phyloP scores from a whole-genome alignment of 495 filamentous ascomycete genomes.

The Penicillium paxilli region DNA sequence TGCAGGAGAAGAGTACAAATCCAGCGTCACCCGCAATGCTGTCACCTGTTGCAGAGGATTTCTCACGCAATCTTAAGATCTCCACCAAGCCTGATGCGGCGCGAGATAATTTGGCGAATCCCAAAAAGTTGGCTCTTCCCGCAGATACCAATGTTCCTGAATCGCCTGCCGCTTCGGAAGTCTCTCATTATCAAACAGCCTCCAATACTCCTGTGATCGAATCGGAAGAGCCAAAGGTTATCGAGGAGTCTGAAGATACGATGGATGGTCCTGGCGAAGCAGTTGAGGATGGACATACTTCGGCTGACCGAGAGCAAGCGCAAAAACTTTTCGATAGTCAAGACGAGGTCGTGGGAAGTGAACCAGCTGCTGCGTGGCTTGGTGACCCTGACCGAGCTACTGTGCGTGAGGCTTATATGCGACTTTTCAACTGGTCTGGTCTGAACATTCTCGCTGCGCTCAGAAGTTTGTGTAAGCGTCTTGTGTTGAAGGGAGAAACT shows the following conservation, averaged over 20 bases:
- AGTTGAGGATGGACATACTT: slow-evolving; percentile 44
- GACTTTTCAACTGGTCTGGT: slow-evolving; percentile 82
- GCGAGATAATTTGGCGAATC: slow-evolving; percentile 21
- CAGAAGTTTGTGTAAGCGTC: slow-evolving; percentile 74
- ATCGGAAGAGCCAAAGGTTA: slow-evolving; percentile 28
- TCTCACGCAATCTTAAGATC: slow-evolving; percentile 25
- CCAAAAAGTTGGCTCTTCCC: slow-evolving; percentile 21
- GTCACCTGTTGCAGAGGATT: slow-evolving; percentile 34
- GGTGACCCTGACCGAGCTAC: slow-evolving; percentile 68
- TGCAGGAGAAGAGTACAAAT: slow-evolving; percentile 24
- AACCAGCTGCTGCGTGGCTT: slow-evolving; percentile 84
- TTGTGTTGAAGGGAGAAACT: slow-evolving; percentile 89
- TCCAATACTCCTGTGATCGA: slow-evolving; percentile 41
- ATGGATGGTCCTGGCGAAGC: slow-evolving; percentile 23
- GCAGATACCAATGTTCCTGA: slow-evolving; percentile 19
- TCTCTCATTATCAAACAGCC: slow-evolving; percentile 50
- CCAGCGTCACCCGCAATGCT: slow-evolving; percentile 18
- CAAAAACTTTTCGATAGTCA: slow-evolving; percentile 83
- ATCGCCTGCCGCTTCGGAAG: slow-evolving; percentile 41
- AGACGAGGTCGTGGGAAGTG: slow-evolving; percentile 73
- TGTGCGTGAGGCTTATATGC: slow-evolving; percentile 83
- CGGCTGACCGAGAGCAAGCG: slow-evolving; percentile 67
- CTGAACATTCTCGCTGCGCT: slow-evolving; percentile 79
- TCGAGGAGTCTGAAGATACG: slow-evolving; percentile 17
- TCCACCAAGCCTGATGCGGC: slow-evolving; percentile 18